phyloP scores from a whole-genome alignment of 306 rosid species.

The Dalbergia cultrata region DNA sequence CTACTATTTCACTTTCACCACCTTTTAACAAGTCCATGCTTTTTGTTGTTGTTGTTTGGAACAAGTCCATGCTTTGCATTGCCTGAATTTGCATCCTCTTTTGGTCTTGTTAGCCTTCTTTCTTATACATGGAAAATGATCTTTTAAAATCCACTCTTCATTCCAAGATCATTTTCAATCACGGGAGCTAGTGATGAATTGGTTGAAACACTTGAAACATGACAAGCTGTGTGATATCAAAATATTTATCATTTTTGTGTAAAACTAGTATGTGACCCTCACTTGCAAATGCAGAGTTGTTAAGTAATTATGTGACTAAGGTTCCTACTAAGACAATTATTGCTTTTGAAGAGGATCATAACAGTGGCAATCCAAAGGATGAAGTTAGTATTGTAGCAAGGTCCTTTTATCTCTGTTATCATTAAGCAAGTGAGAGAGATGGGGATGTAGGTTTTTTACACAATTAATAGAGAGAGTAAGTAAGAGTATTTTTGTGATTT shows the following conservation, averaged over 20 bases:
- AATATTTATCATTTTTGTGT: too few relatives aligned
- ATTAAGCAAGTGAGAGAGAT: too few relatives aligned
- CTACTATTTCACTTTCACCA: constrained; percentile 55
- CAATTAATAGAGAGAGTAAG: too few relatives aligned
- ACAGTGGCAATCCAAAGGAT: constrained; percentile 55
- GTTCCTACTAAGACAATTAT: constrained; percentile 53
- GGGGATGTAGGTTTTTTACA: too few relatives aligned
- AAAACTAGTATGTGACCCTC: too few relatives aligned
- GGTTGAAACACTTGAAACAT: constrained; percentile 67
- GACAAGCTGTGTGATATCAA: constrained; percentile 57
- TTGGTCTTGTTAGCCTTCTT: constrained; percentile 41
- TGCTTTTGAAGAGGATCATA: constrained; percentile 58
- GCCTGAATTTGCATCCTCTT: constrained; percentile 49
- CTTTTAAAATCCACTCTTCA: constrained; percentile 53
- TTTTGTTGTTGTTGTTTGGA: too few relatives aligned
- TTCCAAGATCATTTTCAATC: constrained; percentile 60
- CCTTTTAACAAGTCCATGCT: constrained; percentile 62
- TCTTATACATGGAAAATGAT: constrained; percentile 68
- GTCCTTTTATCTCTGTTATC: too few relatives aligned
- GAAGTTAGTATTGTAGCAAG: constrained; percentile 49
- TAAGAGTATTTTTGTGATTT: too few relatives aligned
- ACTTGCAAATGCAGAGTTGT: constrained; percentile 68
- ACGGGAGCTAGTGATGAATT: constrained; percentile 51
- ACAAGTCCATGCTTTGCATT: constrained; percentile 51
- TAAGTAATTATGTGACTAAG: constrained; percentile 63